These are phyloP conservation scores for Vachellia collinsii DNA, from an alignment of 306 rosid genomes.

Conservation along the genomic window DNA sequence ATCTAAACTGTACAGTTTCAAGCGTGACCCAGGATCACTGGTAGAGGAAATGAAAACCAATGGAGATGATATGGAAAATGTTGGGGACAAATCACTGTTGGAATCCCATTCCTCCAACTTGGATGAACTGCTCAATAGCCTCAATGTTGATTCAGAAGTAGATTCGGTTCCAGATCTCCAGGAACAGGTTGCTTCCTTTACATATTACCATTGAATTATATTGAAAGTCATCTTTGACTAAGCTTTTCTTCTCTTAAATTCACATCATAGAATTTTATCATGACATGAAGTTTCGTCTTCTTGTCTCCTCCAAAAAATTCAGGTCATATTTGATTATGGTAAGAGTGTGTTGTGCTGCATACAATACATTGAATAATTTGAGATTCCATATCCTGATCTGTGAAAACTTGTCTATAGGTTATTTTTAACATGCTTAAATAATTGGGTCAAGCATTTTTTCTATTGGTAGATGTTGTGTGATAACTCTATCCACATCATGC, in stretches of 20 bases:
- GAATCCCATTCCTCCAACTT: conserved; percentile 50
- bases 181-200: conserved; percentile 76
- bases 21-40: conserved; percentile 61
- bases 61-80: conserved; percentile 41
- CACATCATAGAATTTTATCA: conserved; percentile 10
- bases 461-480: not conserved
- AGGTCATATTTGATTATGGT: conserved; percentile 21
- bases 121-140: conserved; percentile 64
- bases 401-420: conserved; percentile 22
- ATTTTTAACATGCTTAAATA: conserved; percentile 14
- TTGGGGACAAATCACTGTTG: conserved; percentile 38
- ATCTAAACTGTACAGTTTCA: conserved; percentile 87
- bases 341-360: conserved; percentile 29
- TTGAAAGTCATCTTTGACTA: conserved; percentile 24
- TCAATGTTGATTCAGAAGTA: conserved; percentile 61
- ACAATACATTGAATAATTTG: conserved; percentile 28
- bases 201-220: conserved; percentile 24
- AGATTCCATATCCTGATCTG: not conserved
- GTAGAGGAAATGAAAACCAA: conserved; percentile 51
- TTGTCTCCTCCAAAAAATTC: conserved; percentile 14
- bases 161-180: conserved; percentile 79
- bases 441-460: conserved; percentile 4
- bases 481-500: conserved; percentile 8
- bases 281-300: conserved; percentile 27
- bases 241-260: conserved; percentile 3